A percentile compares a stretch with the other conserved stretches of the same genome.
These are phyloP conservation scores for Carex parvula DNA, from an alignment of 176 grass and related monocot genomes.

Conservation along the genomic window DNA sequence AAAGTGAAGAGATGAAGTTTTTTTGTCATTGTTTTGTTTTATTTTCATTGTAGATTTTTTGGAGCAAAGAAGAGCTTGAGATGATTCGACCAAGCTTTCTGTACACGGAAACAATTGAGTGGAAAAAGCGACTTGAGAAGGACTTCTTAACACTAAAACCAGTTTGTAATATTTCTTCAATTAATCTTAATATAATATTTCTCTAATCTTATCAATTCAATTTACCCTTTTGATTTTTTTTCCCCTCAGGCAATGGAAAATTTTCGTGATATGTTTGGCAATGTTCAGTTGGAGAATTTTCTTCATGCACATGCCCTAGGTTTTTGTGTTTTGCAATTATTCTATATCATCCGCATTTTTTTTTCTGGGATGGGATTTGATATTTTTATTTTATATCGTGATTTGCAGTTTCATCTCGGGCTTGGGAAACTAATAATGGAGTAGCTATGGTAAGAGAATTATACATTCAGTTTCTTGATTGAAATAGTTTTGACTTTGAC, in stretches of 20 bases:
- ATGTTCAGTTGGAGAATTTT: conserved; percentile 51
- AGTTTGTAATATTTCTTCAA: conserved; percentile 28
- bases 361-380: neutral
- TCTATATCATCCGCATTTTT: neutral
- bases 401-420: conserved; percentile 70
- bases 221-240: neutral
- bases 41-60: conserved; percentile 25
- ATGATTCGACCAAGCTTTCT: conserved; percentile 15
- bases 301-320: conserved; percentile 69
- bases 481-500: neutral
- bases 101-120: conserved; percentile 27
- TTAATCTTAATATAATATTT: neutral
- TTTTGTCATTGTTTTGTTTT: neutral
- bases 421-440: conserved; percentile 57
- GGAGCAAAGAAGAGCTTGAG: conserved; percentile 29
- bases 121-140: conserved; percentile 8
- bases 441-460: conserved; percentile 65
- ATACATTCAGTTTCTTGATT: conserved; percentile 8
- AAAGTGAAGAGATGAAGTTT: neutral
- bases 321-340: conserved; percentile 26
- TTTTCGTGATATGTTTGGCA: conserved; percentile 53
- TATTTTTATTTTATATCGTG: conserved; percentile 22
- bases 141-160: conserved; percentile 24
- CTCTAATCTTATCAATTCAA: neutral
- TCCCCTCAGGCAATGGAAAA: conserved; percentile 49